Evolutionary conservation across 306 rosid genomes (phyloP).

Genomic region (Leucaena leucocephala): DNA sequence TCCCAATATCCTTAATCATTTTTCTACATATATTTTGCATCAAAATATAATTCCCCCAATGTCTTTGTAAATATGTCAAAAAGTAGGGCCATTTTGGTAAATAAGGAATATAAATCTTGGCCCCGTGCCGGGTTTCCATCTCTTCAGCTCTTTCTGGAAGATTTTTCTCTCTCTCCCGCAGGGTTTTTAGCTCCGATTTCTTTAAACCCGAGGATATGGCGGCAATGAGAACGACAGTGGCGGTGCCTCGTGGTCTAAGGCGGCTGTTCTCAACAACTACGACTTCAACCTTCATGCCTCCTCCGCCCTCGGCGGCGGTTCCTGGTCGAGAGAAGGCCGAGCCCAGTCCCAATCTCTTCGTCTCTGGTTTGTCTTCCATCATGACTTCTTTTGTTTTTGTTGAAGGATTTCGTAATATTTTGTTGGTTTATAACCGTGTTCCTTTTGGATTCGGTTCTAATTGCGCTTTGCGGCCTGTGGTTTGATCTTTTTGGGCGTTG

Average conservation of each 20-base stretch:
- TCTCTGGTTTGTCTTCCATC: constrained; percentile 59
- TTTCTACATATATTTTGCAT: too few species aligned
- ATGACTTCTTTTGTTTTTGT: neutral
- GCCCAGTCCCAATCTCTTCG: constrained; percentile 85
- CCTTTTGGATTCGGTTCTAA: neutral
- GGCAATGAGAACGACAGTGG: constrained; percentile 65
- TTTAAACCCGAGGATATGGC: constrained; percentile 50
- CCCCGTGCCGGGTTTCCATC: neutral
- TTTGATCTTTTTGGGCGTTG: neutral
- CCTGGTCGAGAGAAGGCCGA: constrained; percentile 63
- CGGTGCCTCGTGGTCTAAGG: constrained; percentile 58
- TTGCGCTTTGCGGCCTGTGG: neutral
- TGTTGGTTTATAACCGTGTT: neutral
- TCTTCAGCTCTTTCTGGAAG: neutral
- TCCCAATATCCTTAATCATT: too few species aligned
- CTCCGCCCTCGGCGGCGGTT: constrained; percentile 41
- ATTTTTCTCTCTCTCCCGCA: neutral
- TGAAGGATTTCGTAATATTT: constrained; percentile 3
- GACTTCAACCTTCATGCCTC: constrained; percentile 49
- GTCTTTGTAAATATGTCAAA: neutral
- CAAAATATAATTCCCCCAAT: neutral
- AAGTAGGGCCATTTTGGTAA: constrained; percentile 1
- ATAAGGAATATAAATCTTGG: neutral
- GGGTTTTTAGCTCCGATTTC: constrained; percentile 36
- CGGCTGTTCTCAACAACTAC: constrained; percentile 54